Conservation (phyloP, 2,329 filamentous ascomycete species). For the Verticillium dahliae region DNA sequence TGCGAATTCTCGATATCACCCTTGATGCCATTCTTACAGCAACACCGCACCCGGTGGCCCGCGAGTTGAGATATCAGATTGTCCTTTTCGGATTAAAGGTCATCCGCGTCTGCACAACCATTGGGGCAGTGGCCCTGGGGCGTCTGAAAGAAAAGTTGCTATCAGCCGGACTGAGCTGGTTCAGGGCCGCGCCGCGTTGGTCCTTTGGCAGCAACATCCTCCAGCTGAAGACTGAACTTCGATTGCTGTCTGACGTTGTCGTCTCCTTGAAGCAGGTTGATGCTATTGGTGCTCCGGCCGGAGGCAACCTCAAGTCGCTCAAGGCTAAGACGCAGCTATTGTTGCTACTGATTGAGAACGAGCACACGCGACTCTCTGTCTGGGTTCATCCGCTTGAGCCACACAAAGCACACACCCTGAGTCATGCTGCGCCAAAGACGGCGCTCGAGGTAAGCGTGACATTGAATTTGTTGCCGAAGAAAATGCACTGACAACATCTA, state of each 20-base stretch:
- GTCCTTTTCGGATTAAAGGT: constrained; percentile 77
- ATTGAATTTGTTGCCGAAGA: no score
- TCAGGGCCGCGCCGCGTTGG: constrained; percentile 76
- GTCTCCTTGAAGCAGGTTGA: constrained; percentile 58
- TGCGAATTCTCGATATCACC: constrained; percentile 73
- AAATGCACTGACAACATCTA: constrained; percentile 18
- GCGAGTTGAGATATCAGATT: constrained; percentile 88
- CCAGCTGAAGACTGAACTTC: constrained; percentile 88
- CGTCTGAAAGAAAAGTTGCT: constrained; percentile 84
- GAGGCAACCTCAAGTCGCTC: constrained; percentile 56
- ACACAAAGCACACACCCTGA: constrained; percentile 24
- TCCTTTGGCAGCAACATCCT: constrained; percentile 92
- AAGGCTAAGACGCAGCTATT: constrained; percentile 80
- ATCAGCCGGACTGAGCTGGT: constrained; percentile 85
- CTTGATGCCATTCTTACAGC: constrained; percentile 66
- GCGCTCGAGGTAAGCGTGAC: constrained; percentile 26
- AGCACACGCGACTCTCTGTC: constrained; percentile 75
- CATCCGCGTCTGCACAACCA: constrained; percentile 63
- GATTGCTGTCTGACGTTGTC: constrained; percentile 70
- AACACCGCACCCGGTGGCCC: constrained; percentile 74
- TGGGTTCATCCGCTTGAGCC: constrained; percentile 75
- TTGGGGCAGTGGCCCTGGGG: constrained; percentile 61
- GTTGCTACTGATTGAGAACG: constrained; percentile 72
- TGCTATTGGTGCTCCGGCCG: constrained; percentile 46
- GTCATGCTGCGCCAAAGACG: constrained; percentile 7